Percentiles rank a stretch among this genome's conserved stretches.
Evolutionary conservation across 1,284 basidiomycete genomes (phyloP).

Genomic region (Takashimella tepidaria): DNA sequence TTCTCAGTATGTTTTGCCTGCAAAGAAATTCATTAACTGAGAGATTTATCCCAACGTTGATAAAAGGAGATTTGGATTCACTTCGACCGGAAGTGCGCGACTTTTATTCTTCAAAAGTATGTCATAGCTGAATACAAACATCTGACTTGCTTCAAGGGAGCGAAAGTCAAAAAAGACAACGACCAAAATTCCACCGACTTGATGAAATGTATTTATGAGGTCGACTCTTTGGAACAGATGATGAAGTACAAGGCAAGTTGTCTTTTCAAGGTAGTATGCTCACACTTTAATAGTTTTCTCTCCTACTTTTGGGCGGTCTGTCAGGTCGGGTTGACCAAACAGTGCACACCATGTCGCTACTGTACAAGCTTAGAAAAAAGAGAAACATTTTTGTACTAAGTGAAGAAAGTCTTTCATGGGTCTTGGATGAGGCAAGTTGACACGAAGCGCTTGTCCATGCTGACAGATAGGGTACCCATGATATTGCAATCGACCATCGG

Average conservation of each 20-base stretch:
- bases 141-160: constrained; percentile 52
- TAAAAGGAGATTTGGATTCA: constrained; percentile 93
- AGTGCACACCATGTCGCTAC: constrained; percentile 75
- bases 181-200: constrained; percentile 87
- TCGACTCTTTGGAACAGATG: constrained; percentile 56
- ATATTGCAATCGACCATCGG: constrained; percentile 65
- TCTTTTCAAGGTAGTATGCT: background rate
- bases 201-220: constrained; percentile 75
- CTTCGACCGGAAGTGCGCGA: constrained; percentile 64
- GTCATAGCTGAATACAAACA: constrained; percentile 15
- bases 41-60: constrained; percentile 75
- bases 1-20: constrained; percentile 5
- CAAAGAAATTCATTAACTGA: background rate
- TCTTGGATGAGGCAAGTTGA: constrained; percentile 64
- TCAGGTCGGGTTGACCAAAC: constrained; percentile 92
- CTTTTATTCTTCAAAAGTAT: constrained; percentile 62
- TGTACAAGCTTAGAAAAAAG: constrained; percentile 70
- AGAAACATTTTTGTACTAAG: constrained; percentile 71
- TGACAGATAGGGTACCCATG: constrained; percentile 65
- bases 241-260: constrained; percentile 11
- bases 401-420: constrained; percentile 84
- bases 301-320: constrained; percentile 82
- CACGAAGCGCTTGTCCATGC: constrained; percentile 1
- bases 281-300: constrained; percentile 53
- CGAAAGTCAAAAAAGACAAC: constrained; percentile 61